Base-by-base conservation (phyloP, 140 eudicot species). In the Erigeron philadelphicus region DNA sequence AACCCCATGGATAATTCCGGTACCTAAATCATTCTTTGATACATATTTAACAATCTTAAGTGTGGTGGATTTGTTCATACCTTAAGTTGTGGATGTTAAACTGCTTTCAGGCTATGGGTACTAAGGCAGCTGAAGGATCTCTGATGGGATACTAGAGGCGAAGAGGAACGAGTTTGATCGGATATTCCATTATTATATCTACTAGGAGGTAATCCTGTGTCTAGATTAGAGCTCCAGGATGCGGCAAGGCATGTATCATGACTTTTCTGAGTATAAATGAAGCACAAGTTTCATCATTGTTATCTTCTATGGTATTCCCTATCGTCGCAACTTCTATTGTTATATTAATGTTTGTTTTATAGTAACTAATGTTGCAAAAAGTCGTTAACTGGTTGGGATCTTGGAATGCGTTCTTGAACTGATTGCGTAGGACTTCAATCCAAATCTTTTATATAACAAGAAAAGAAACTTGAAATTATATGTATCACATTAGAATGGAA, bases 1-100 rank as follows among this genome's bases (percentile, higher is more conserved):
- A 88, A 78, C 86, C 96, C 97, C 3, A 90, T 88, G 96, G 95
- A 87, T 73, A 90, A 85, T 72, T 87, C 96, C 52, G 95, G 95
- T 86, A 81, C 16, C 3, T 16, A 9, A 38, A 45, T n/a, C 8
- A 6, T 42, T 62, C 13, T 15, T 17, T 56, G 35, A 56, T 2
- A 18, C 62, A 56, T 9, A 56, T 56, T 56, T 13, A 35, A 10
- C 46, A 3, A 4, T 49, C 52, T 1, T 19, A 44, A 40, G 7
- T 31, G 16, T 41, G 31, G 55, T 31, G 8, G 35, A 4, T 23
- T 16, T 43, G 8, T 47, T 56, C 9, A 17, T 35, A 3, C 19
- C 5, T 53, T 5, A 13, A 40, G 64, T 62, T 61, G 35, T 45
- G 50, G 66, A 72, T 23, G 45, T 38, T n/a, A 18, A 23, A 4